A percentile compares a stretch with the other conserved stretches of the same genome.
Evolutionary conservation across 2,329 filamentous ascomycete species (phyloP).

Genomic region (Diaporthe humulicola): DNA sequence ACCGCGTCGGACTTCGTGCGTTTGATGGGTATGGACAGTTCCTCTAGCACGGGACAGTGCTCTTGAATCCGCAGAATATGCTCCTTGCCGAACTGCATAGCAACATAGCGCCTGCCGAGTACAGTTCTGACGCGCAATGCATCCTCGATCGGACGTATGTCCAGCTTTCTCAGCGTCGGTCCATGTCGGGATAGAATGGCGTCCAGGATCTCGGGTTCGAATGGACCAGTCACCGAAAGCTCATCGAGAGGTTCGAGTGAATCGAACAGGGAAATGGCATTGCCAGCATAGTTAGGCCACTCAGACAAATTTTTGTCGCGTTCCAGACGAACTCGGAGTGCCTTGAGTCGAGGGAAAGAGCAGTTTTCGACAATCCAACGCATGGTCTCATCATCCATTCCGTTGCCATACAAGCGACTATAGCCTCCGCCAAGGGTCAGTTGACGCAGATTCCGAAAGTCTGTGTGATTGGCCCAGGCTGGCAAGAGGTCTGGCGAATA

Average conservation of each 20-base stretch:
- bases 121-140: background rate
- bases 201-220: slow-evolving; percentile 9
- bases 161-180: background rate
- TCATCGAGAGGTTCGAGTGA: slow-evolving; percentile 20
- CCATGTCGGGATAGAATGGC: slow-evolving; percentile 21
- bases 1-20: background rate
- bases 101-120: background rate
- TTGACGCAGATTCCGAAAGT: slow-evolving; percentile 4
- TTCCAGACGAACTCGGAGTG: background rate
- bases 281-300: background rate
- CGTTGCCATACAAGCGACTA: background rate
- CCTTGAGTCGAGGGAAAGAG: slow-evolving; percentile 11
- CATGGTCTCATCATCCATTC: background rate
- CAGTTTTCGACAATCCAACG: background rate
- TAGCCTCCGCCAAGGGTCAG: slow-evolving; percentile 16
- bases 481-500: background rate
- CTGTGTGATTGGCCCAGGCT: slow-evolving; percentile 22
- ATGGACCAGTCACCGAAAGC: slow-evolving; percentile 11
- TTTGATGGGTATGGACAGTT: slow-evolving; percentile 11
- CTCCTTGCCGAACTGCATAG: slow-evolving; percentile 18
- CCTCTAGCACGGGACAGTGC: background rate
- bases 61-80: slow-evolving; percentile 12
- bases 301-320: background rate
- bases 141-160: background rate
- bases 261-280: background rate